These are phyloP conservation scores for Periconia sp. DNA, from an alignment of 2,329 filamentous ascomycete species.

Conservation along the genomic window DNA sequence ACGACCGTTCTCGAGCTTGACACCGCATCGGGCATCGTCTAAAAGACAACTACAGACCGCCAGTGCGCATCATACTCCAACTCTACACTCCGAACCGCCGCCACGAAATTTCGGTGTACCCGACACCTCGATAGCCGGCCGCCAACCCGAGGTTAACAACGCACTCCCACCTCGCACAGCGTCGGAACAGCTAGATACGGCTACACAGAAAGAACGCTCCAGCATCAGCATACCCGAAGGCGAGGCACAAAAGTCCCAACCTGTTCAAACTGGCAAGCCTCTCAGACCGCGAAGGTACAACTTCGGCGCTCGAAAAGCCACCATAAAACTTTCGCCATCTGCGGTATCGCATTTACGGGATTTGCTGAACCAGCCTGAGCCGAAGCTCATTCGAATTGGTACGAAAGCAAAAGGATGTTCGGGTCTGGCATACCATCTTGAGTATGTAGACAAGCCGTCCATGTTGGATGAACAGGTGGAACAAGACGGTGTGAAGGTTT, in stretches of 20 bases:
- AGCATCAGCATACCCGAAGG: constrained; percentile 59
- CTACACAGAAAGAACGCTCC: constrained; percentile 28
- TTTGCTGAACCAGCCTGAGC: constrained; percentile 80
- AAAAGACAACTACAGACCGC: constrained; percentile 61
- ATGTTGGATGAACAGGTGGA: constrained; percentile 89
- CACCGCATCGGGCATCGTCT: constrained; percentile 35
- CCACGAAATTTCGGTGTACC: constrained; percentile 61
- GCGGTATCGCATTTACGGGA: constrained; percentile 78
- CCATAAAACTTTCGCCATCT: constrained; percentile 79
- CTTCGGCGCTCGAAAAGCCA: constrained; percentile 82
- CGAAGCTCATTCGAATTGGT: constrained; percentile 90
- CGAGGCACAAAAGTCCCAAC: constrained; percentile 68
- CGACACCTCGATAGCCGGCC: constrained; percentile 63
- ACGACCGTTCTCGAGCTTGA: constrained; percentile 48
- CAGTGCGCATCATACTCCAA: constrained; percentile 64
- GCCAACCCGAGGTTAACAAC: constrained; percentile 51
- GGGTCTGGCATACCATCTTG: constrained; percentile 87
- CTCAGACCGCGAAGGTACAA: constrained; percentile 64
- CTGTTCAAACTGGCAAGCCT: constrained; percentile 41
- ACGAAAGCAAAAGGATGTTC: constrained; percentile 94
- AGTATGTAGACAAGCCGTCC: constrained; percentile 90
- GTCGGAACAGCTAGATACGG: constrained; percentile 24
- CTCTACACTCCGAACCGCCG: constrained; percentile 58
- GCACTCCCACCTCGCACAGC: constrained; percentile 47
- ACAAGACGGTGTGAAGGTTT: constrained; percentile 91